These are phyloP conservation scores for Schizochytrium sp. DNA, from an alignment of 108 stramenopile species.

Conservation along the genomic window DNA sequence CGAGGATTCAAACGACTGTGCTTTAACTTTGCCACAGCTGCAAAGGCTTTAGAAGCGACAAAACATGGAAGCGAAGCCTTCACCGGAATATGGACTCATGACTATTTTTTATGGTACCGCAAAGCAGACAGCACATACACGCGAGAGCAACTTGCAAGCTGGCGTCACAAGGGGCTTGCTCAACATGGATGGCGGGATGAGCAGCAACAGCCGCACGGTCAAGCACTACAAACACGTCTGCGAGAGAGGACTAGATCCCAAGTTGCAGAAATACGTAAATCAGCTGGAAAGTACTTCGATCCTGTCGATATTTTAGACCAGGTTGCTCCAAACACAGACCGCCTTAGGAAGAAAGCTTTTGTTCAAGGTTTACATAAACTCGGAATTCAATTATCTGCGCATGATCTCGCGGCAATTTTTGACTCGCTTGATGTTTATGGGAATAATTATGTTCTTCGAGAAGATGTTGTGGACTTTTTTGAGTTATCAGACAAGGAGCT, in stretches of 20 bases:
- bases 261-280: neutral
- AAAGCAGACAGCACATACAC: slow-evolving; percentile 45
- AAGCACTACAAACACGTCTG: neutral
- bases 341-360: slow-evolving; percentile 8
- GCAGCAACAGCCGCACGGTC: too few species aligned
- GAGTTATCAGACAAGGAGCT: slow-evolving; percentile 48
- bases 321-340: slow-evolving; percentile 18
- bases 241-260: neutral
- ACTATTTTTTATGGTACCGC: slow-evolving; percentile 45
- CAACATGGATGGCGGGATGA: neutral
- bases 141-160: neutral
- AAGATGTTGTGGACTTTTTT: slow-evolving; percentile 41
- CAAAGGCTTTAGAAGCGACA: neutral
- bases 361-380: slow-evolving; percentile 6
- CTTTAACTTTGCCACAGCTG: slow-evolving; percentile 32
- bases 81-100: neutral
- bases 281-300: neutral
- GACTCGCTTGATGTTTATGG: slow-evolving; percentile 4
- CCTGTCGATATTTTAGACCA: slow-evolving; percentile 17
- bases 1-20: slow-evolving; percentile 43
- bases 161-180: neutral
- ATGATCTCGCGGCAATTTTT: slow-evolving; percentile 31
- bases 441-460: neutral
- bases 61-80: neutral
- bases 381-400: slow-evolving; percentile 7